These are phyloP conservation scores for Chenopodium quinoa DNA, from an alignment of 148 eudicot species.

Conservation along the genomic window DNA sequence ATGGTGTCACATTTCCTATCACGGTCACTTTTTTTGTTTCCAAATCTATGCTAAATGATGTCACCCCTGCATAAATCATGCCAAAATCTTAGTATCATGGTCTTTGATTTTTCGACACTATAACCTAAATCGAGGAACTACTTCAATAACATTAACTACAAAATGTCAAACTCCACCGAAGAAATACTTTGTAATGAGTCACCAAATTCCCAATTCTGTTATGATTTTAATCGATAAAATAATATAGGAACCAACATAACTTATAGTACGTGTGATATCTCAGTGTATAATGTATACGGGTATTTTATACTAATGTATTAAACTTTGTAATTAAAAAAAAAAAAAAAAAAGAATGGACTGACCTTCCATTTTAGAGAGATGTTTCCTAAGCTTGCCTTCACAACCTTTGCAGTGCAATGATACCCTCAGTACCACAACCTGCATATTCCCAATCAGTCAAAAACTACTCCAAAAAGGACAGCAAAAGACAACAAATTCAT, in stretches of 20 bases:
- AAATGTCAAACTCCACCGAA: too few species aligned
- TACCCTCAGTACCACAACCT: conserved; percentile 86
- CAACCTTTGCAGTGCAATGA: conserved; percentile 96
- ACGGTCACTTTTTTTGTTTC: conserved; percentile 76
- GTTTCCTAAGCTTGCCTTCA: conserved; percentile 79
- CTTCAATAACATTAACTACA: too few species aligned
- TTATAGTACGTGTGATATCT: too few species aligned
- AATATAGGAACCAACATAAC: not conserved
- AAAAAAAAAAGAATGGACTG: not conserved
- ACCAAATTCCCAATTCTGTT: too few species aligned
- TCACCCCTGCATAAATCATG: conserved; percentile 57
- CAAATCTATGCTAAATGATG: conserved; percentile 64
- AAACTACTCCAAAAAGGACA: conserved; percentile 9
- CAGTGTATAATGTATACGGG: too few species aligned
- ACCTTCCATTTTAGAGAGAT: conserved; percentile 95
- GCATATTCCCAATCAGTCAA: conserved; percentile 1
- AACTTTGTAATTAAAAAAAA: not conserved
- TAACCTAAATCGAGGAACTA: not conserved
- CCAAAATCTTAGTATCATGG: not conserved
- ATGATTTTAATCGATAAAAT: too few species aligned
- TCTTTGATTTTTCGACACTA: not conserved
- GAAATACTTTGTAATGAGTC: too few species aligned
- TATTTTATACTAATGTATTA: too few species aligned
- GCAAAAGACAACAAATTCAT: conserved; percentile 26
- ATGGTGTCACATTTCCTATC: conserved; percentile 64